Conservation (phyloP, 352 stramenopile genomes). For the Phytophthora fragariaefolia region DNA sequence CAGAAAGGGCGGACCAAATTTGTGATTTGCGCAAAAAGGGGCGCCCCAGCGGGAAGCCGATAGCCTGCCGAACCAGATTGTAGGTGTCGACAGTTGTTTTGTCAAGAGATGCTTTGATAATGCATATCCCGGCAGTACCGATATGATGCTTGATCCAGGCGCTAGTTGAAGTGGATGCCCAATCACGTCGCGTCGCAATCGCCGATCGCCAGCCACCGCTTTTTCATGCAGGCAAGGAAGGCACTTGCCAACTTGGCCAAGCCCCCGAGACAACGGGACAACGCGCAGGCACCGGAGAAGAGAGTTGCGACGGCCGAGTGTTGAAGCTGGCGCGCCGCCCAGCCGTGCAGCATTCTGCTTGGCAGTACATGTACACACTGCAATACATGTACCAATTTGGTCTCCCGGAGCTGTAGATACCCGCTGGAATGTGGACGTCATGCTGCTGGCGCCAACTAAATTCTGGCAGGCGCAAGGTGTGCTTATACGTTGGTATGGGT, state of each 20-base stretch:
- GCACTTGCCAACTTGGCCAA: no score
- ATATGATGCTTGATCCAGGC: background rate
- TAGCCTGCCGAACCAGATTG: background rate
- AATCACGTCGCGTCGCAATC: conserved; percentile 7
- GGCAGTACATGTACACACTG: no score
- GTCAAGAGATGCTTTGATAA: no score
- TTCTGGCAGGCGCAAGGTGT: no score
- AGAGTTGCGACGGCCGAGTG: background rate
- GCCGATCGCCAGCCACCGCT: background rate
- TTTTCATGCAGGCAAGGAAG: background rate
- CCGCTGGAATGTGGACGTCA: background rate
- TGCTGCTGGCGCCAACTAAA: background rate
- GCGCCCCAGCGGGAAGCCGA: background rate
- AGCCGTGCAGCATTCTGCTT: no score
- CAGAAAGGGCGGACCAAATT: conserved; percentile 30
- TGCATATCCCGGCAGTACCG: background rate
- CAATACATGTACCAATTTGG: background rate
- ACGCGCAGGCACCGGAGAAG: conserved; percentile 1
- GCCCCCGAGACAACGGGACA: conserved; percentile 11
- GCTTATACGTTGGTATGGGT: no score
- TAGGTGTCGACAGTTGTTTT: background rate
- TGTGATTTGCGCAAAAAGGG: conserved; percentile 33
- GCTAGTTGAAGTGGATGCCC: conserved; percentile 5
- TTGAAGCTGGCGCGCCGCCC: background rate
- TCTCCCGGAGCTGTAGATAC: background rate